phyloP scores from a whole-genome alignment of 140 eudicot genomes.

The Flaveria floridana region DNA sequence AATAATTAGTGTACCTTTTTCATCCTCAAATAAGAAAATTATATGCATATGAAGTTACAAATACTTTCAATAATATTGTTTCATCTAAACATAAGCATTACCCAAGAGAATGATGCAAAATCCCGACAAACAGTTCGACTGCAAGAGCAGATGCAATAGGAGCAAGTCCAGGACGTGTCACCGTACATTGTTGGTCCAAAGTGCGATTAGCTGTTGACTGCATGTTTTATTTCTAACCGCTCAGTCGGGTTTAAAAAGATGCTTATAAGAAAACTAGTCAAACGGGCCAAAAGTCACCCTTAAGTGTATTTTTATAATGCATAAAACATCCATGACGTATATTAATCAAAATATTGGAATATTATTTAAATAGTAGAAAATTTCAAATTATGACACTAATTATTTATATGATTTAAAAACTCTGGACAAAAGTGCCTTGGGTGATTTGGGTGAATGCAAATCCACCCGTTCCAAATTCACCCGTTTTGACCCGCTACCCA shows the following conservation, averaged over 20 bases:
- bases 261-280: not conserved
- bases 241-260: not conserved
- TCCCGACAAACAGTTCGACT: slow-evolving; percentile 80
- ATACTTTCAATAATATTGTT: not conserved
- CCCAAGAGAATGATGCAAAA: slow-evolving; percentile 91
- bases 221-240: slow-evolving; percentile 12
- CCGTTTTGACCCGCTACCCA: not conserved
- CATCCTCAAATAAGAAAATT: not conserved
- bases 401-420: not conserved
- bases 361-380: not conserved
- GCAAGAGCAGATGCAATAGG: slow-evolving; percentile 96
- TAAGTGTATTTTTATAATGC: not conserved
- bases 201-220: slow-evolving; percentile 96
- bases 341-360: not conserved
- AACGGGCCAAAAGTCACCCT: not conserved
- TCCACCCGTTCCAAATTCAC: no score
- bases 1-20: not conserved
- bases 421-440: not conserved
- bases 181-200: slow-evolving; percentile 96
- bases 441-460: no score
- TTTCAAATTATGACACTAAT: not conserved
- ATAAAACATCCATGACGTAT: not conserved
- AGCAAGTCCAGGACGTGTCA: slow-evolving; percentile 96
- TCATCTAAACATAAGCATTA: slow-evolving; percentile 24
- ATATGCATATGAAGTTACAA: slow-evolving; percentile 1